Evolutionary conservation across 1,139 yeast genomes (phyloP), one percentile per base, ranked within the genome.

Genomic region (Geotrichum citri-aurantii): DNA sequence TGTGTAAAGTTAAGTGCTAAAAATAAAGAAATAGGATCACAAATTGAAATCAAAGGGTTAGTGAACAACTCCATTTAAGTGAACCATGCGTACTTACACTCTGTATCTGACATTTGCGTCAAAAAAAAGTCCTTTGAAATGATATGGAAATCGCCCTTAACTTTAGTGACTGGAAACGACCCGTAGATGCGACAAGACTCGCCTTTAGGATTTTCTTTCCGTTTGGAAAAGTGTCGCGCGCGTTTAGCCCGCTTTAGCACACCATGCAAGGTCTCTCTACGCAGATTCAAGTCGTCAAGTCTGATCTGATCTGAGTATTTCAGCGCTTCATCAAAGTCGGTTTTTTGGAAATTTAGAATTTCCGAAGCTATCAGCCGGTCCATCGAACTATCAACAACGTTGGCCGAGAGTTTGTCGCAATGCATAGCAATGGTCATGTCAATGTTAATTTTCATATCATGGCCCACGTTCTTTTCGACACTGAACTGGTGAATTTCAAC

Each of bases 101-200:
- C 95, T 66, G 81, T 83, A 2, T 88, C 93, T 0, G 44, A 3
- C 19, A n/a, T 14, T n/a, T 37, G 44, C 44, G 26, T 12, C n/a
- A 55, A 33, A 27, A 55, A 59, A 21, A 54, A 56, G 14, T 57
- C 61, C 46, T 59, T 60, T 19, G 59, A 56, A 23, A 95, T 87
- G 53, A 93, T 86, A 67, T 86, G 92, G 67, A 93, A 82, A 63
- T 87, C 91, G 11, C 99, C 99, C 58, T 78, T 77, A 3, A 93
- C 96, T 65, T 88, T 86, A 67, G 88, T 91, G 2, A 93, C 93
- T 0, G 95, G 95, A 55, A 93, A 79, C 0, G 86, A 79, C 1
- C 99, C 99, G 68, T 82, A 90, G 1, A 93, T 82, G 64, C 93
- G 90, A 71, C 99, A 93, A 2, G 95, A 95, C 5, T 90, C 87